phyloP scores from a whole-genome alignment of 2,329 filamentous ascomycete genomes.

The Lasiodiplodia theobromae region DNA sequence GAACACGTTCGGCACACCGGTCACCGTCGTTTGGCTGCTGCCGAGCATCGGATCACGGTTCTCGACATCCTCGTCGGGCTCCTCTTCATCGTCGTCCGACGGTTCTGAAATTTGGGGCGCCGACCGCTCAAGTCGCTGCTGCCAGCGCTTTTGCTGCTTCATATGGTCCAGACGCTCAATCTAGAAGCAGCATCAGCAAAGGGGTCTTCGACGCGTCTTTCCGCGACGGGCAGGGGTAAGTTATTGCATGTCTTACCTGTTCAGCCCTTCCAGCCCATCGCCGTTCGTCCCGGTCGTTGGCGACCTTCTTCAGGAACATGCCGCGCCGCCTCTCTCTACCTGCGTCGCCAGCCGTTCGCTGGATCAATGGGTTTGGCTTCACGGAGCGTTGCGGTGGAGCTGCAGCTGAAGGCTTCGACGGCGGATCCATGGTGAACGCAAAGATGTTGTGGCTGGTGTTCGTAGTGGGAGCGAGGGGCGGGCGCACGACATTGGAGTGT shows the following conservation, averaged over 20 bases:
- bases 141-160: constrained; percentile 52
- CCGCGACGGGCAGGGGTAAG: not conserved
- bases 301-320: constrained; percentile 70
- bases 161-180: constrained; percentile 58
- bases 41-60: constrained; percentile 16
- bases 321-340: constrained; percentile 69
- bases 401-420: constrained; percentile 35
- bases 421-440: constrained; percentile 10
- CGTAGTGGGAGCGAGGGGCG: constrained; percentile 9
- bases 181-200: constrained; percentile 36
- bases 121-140: constrained; percentile 50
- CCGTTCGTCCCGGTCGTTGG: constrained; percentile 53
- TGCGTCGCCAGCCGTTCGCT: constrained; percentile 60
- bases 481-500: constrained; percentile 11
- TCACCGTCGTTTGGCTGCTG: constrained; percentile 8
- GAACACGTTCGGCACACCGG: constrained; percentile 1
- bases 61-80: constrained; percentile 14
- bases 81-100: constrained; percentile 35
- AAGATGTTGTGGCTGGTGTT: constrained; percentile 3
- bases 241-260: constrained; percentile 24
- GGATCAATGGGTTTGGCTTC: constrained; percentile 69
- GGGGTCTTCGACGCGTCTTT: constrained; percentile 1
- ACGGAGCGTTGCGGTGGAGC: constrained; percentile 41
- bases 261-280: constrained; percentile 52
- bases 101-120: constrained; percentile 46